Evolutionary conservation across 2,329 filamentous ascomycete genomes (phyloP), one percentile per base, ranked within the genome.

Genomic region (Pseudogymnoascus verrucosus): DNA sequence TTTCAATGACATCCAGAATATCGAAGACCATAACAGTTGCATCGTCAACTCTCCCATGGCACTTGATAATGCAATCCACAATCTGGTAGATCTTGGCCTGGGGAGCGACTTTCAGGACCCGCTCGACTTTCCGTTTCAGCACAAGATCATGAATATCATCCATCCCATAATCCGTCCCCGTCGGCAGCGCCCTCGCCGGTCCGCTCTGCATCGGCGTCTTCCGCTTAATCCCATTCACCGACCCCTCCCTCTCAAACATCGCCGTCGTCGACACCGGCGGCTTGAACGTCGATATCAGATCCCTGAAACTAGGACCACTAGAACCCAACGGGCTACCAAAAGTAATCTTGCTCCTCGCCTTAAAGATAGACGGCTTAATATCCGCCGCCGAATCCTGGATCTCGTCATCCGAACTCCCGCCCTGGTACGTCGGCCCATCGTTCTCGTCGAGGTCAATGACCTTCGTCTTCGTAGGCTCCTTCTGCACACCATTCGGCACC

Each of bases 351-450:
- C 36, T 37, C 36, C 44, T 68, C 1, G 69, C 61, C 39, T 76
- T 76, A 67, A 88, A 85, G 54, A 78, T 82, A 1, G 84, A 82
- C 3, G 84, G 82, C 65, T 82, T 83, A 67, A 90, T 87, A 67
- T 87, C 82, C 1, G 82, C 82, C 37, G 47, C 75, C 74, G 40
- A 78, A 73, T 16, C 73, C 71, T 44, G 78, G 75, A 61, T 82
- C 79, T 84, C 80, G 64, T 87, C 84, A 31, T 89, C 87, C 0
- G 86, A 88, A 12, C 81, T 84, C 19, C 85, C 88, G 40, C 86
- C 86, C 44, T 82, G 81, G 60, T 86, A 82, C 1, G 80, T 78
- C 2, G 84, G 83, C 3, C 78, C 80, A 47, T 83, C 82, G 61
- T 82, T 84, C 51, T 82, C 81, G 63, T 84, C 81, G 2, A 79